Evolutionary conservation across 805 yeast species (phyloP).

Genomic region (Candida xyloterini): DNA sequence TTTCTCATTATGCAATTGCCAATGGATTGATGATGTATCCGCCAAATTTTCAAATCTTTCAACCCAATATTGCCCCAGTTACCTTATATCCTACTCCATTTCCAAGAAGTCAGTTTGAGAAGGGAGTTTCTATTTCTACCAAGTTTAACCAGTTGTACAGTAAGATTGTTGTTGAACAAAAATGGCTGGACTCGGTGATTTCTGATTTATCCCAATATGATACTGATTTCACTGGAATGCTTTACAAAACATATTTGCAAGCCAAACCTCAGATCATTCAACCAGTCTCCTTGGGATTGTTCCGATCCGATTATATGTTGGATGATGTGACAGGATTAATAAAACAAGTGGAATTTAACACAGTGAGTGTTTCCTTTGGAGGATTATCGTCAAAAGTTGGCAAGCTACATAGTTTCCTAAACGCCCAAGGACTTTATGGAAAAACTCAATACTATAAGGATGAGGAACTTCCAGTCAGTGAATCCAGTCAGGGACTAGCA

Average conservation of each 20-base stretch:
- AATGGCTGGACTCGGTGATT: slow-evolving; percentile 63
- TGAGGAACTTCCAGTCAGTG: slow-evolving; percentile 57
- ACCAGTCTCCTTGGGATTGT: slow-evolving; percentile 73
- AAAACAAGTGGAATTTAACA: slow-evolving; percentile 95
- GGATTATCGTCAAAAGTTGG: slow-evolving; percentile 83
- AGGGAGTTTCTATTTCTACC: slow-evolving; percentile 64
- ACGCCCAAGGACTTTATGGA: slow-evolving; percentile 55
- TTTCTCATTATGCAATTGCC: slow-evolving; percentile 71
- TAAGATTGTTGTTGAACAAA: slow-evolving; percentile 52
- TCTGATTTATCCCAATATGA: slow-evolving; percentile 57
- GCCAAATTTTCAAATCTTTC: slow-evolving; percentile 43
- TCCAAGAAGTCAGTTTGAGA: slow-evolving; percentile 61
- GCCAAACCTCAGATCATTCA: slow-evolving; percentile 56
- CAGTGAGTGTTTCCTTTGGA: slow-evolving; percentile 93
- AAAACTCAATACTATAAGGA: slow-evolving; percentile 43
- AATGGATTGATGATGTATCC: slow-evolving; percentile 86
- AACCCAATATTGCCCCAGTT: slow-evolving; percentile 73
- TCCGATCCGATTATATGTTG: slow-evolving; percentile 86
- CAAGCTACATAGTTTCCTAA: slow-evolving; percentile 65
- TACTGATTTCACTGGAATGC: slow-evolving; percentile 74
- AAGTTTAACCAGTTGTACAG: slow-evolving; percentile 74
- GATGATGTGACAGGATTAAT: slow-evolving; percentile 51
- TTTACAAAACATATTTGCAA: slow-evolving; percentile 57
- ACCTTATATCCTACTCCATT: slow-evolving; percentile 91
- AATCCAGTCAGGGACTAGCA: slow-evolving; percentile 61